phyloP scores from a whole-genome alignment of 2,329 filamentous ascomycete species.

The Coniella lustricola region DNA sequence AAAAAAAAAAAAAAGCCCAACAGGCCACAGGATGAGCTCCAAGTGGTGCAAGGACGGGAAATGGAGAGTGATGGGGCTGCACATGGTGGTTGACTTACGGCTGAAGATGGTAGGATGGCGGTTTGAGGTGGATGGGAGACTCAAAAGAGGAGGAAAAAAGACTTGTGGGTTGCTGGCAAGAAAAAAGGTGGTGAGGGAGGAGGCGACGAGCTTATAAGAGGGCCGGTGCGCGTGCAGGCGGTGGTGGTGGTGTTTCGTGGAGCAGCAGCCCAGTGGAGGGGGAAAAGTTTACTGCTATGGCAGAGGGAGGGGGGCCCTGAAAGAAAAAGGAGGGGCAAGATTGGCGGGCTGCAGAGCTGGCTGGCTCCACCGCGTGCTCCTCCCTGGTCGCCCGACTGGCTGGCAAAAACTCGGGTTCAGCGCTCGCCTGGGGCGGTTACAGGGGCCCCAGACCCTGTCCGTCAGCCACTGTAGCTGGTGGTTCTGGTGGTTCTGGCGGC shows the following conservation, averaged over 20 bases:
- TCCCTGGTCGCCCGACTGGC: background rate
- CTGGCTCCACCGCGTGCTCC: slow-evolving; percentile 1
- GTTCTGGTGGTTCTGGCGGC: too few relatives aligned
- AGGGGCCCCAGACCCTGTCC: background rate
- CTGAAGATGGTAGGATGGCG: slow-evolving; percentile 14
- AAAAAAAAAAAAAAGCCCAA: background rate
- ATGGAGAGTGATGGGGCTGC: too few relatives aligned
- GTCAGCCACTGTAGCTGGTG: too few relatives aligned
- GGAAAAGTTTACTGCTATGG: slow-evolving; percentile 15
- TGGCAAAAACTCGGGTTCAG: background rate
- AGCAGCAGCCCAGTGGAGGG: too few relatives aligned
- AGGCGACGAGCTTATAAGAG: slow-evolving; percentile 20
- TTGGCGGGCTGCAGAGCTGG: background rate
- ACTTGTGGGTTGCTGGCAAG: too few relatives aligned
- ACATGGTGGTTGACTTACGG: slow-evolving; percentile 8
- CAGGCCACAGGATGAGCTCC: background rate
- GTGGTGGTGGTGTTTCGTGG: background rate
- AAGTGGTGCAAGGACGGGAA: too few relatives aligned
- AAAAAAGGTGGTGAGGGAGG: slow-evolving; percentile 15
- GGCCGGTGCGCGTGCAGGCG: slow-evolving; percentile 10
- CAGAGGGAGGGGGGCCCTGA: background rate
- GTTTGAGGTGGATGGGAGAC: slow-evolving; percentile 22
- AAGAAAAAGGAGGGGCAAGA: background rate
- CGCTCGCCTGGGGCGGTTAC: too few relatives aligned
- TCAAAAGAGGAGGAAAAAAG: slow-evolving; percentile 15